Evolutionary conservation across 352 stramenopile species (phyloP).

Genomic region (Globisporangium cederbergense): DNA sequence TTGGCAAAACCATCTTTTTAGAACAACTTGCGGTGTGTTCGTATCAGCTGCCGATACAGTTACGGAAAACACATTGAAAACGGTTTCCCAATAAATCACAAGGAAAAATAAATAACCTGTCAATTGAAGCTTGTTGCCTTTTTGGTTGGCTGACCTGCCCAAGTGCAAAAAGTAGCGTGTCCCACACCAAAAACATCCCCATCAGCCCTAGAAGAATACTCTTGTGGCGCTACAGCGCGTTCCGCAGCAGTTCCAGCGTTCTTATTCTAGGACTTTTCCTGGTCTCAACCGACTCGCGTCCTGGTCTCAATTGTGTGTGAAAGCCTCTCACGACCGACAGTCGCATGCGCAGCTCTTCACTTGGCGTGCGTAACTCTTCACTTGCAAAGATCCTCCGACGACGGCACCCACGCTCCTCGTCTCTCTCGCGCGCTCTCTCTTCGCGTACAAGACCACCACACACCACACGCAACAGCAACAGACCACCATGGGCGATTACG

Average conservation of each 20-base stretch:
- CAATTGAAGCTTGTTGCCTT: too few relatives aligned
- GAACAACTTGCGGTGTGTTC: too few relatives aligned
- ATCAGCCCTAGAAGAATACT: not conserved
- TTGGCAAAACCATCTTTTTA: too few relatives aligned
- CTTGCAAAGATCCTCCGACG: constrained; percentile 15
- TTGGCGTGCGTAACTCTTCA: not conserved
- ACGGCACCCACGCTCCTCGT: constrained; percentile 1
- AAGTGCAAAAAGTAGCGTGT: not conserved
- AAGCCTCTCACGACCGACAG: constrained; percentile 4
- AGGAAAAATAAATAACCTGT: too few relatives aligned
- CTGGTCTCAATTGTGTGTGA: constrained; percentile 1
- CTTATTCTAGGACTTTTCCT: constrained; percentile 6
- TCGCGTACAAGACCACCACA: not conserved
- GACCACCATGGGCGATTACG: constrained; percentile 77
- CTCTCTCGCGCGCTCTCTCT: not conserved
- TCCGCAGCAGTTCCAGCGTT: not conserved
- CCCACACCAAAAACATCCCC: not conserved
- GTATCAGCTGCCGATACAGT: too few relatives aligned
- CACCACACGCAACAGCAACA: not conserved
- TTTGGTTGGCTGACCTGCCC: constrained; percentile 6
- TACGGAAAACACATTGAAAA: too few relatives aligned
- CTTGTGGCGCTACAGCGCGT: constrained; percentile 13
- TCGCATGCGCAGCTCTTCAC: constrained; percentile 1
- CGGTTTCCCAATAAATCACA: too few relatives aligned
- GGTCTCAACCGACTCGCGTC: not conserved